Base-by-base conservation (phyloP, 2,329 filamentous ascomycete species). In the Sporothrix phasma region DNA sequence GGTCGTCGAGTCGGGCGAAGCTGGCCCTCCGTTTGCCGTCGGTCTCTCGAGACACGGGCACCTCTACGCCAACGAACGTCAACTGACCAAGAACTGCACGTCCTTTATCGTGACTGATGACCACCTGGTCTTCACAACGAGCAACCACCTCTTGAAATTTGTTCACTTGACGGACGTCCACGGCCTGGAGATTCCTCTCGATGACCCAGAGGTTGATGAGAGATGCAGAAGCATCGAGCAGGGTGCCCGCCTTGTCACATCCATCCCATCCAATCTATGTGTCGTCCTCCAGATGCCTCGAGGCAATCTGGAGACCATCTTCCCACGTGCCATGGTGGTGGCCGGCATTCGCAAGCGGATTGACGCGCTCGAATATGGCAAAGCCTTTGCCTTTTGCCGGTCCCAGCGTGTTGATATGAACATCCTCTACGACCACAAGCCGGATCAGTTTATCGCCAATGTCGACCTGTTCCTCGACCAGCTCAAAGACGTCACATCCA, bases 321-420 rank as follows among this genome's bases (percentile, higher is more conserved):
- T 88, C 72, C 94, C 94, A 17, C 84, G 94, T 66, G 93, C 93
- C 15, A 87, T 99, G 76, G 93, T 99, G 0, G 80, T 99, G 58
- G 91, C 92, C 1, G 92, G 92, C 29, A 95, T 99, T 64, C 85
- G 94, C 56, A 84, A 84, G 59, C 85, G 89, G 61, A 90, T 99
- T 61, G 88, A 92, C 62, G 79, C 83, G 37, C 89, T 89, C 73
- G 85, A 94, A 70, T 99, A 97, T 72, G 84, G 83, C 58, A 85
- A 84, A 61, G 94, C 94, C 0, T 99, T 97, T 73, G 79, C 89
- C 24, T 88, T 91, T 67, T 97, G 94, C 73, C 86, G 94, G 60
- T 93, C 87, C 24, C 95, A 99, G 73, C 85, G 95, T 69, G 94
- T 99, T 0, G 94, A 99, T 72, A 92, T 97, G 88, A 99, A 99